Percentiles rank a stretch among this genome's conserved stretches.
Evolutionary conservation across 345 rosid species (phyloP).

Genomic region (Eucalyptus viminalis): DNA sequence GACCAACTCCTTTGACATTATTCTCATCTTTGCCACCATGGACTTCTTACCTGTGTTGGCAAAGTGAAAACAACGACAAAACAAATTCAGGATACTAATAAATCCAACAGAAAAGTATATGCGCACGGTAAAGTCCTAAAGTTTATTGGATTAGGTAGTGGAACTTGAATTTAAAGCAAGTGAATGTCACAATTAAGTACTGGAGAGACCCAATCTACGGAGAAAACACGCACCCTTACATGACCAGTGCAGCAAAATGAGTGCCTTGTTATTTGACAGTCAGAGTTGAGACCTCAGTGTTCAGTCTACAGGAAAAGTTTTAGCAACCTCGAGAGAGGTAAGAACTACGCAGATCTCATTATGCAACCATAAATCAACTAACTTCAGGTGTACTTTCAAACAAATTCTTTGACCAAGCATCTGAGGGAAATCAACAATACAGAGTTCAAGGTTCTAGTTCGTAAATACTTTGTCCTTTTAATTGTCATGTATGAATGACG

Average conservation of each 20-base stretch:
- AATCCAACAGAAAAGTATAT: background rate
- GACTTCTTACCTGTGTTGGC: background rate
- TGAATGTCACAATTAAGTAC: background rate
- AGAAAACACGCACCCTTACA: background rate
- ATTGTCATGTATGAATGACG: background rate
- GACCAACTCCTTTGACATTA: slow-evolving; percentile 11
- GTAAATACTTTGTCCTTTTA: background rate
- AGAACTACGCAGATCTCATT: background rate
- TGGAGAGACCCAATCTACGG: background rate
- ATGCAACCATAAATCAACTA: background rate
- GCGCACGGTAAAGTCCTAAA: background rate
- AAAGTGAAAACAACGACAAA: background rate
- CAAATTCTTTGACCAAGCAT: background rate
- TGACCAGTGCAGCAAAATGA: background rate
- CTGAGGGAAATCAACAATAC: background rate
- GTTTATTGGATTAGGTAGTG: background rate
- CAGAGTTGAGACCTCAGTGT: background rate
- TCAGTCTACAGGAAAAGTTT: background rate
- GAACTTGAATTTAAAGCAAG: background rate
- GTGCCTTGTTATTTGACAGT: background rate
- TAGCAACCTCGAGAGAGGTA: background rate
- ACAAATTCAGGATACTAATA: background rate
- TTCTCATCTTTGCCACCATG: background rate
- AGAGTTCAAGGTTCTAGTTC: background rate
- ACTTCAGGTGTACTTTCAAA: background rate